Evolutionary conservation across 805 yeast genomes (phyloP).

Genomic region (Sungouiella blattae): DNA sequence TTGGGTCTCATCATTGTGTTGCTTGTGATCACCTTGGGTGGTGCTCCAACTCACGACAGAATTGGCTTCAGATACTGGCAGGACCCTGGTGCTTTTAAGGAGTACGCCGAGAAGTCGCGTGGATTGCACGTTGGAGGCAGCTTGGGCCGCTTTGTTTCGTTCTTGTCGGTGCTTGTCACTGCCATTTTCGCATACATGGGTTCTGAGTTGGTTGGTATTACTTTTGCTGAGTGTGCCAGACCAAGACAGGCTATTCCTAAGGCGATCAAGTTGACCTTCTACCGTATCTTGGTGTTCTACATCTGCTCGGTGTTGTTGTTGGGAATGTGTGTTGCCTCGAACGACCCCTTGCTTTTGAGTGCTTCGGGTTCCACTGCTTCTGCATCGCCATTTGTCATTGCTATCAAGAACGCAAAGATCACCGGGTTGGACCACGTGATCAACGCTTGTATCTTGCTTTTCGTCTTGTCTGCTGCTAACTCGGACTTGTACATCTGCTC

Average conservation of each 20-base stretch:
- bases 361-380: slow-evolving; percentile 14
- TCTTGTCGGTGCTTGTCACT: slow-evolving; percentile 57
- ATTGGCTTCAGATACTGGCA: slow-evolving; percentile 71
- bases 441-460: slow-evolving; percentile 18
- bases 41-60: slow-evolving; percentile 72
- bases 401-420: slow-evolving; percentile 19
- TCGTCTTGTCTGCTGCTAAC: slow-evolving; percentile 21
- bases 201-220: slow-evolving; percentile 66
- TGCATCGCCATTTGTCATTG: slow-evolving; percentile 21
- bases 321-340: slow-evolving; percentile 52
- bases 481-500: slow-evolving; percentile 20
- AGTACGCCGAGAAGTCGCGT: slow-evolving; percentile 41
- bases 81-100: slow-evolving; percentile 61
- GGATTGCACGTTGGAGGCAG: slow-evolving; percentile 36
- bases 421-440: slow-evolving; percentile 20
- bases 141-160: slow-evolving; percentile 58
- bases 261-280: slow-evolving; percentile 67
- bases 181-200: slow-evolving; percentile 72
- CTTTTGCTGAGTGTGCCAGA: slow-evolving; percentile 69
- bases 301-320: slow-evolving; percentile 56
- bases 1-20: slow-evolving; percentile 63
- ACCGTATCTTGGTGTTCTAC: slow-evolving; percentile 62
- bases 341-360: slow-evolving; percentile 16
- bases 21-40: slow-evolving; percentile 69
- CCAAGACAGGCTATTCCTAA: slow-evolving; percentile 66